Percentiles rank a stretch among this genome's conserved stretches.
These are phyloP conservation scores for Nicotiana noctiflora DNA, from an alignment of 257 asterid species.

Conservation along the genomic window DNA sequence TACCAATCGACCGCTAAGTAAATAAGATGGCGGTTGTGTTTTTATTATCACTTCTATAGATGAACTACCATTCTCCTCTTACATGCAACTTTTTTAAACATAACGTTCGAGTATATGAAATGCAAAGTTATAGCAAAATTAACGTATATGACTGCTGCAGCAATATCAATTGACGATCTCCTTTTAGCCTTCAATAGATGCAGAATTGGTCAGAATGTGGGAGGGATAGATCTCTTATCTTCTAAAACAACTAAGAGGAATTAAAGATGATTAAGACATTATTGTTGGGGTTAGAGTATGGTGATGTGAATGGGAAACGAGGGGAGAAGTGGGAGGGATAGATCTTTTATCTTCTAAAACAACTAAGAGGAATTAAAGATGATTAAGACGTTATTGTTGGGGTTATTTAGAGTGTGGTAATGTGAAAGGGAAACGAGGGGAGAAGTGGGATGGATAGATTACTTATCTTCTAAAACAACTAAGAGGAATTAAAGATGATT, in stretches of 20 bases:
- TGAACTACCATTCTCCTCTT: no score
- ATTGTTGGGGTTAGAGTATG: not conserved
- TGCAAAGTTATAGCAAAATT: no score
- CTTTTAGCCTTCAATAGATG: not conserved
- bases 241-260: not conserved
- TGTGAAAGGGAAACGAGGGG: no score
- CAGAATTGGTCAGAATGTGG: not conserved
- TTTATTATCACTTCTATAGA: not conserved
- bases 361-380: not conserved
- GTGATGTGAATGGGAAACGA: no score
- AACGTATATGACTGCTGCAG: not conserved
- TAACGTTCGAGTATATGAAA: no score
- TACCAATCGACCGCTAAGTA: not conserved
- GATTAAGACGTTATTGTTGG: not conserved
- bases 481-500: not conserved
- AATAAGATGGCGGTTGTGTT: no score
- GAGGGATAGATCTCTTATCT: not conserved
- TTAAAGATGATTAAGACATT: not conserved
- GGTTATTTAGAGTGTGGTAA: no score
- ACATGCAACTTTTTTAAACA: no score
- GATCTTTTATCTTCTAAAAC: not conserved
- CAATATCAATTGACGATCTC: not conserved
- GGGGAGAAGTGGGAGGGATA: not conserved
- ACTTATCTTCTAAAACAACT: not conserved
- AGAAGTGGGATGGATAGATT: not conserved